Evolutionary conservation across 768 basidiomycete species (phyloP).

Genomic region (Xerocomellus amylosporus): DNA sequence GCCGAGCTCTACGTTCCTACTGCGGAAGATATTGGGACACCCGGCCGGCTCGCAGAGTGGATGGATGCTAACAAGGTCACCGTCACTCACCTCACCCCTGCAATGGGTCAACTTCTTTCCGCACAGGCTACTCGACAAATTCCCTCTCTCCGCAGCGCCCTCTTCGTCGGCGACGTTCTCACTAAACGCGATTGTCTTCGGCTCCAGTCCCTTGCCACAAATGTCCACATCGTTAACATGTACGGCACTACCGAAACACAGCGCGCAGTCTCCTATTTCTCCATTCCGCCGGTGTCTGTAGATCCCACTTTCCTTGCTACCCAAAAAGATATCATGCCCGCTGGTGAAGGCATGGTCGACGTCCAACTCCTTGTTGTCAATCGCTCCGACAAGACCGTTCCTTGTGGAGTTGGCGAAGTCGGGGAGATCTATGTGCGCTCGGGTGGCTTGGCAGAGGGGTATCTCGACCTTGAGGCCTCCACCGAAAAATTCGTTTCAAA

Average conservation of each 20-base stretch:
- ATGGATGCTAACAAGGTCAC: slow-evolving; percentile 91
- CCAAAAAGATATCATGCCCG: slow-evolving; percentile 97
- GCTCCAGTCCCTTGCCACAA: slow-evolving; percentile 86
- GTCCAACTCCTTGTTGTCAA: slow-evolving; percentile 98
- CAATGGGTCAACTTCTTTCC: slow-evolving; percentile 98
- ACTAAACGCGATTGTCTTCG: slow-evolving; percentile 97
- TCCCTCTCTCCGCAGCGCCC: slow-evolving; percentile 82
- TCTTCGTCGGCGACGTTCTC: slow-evolving; percentile 98
- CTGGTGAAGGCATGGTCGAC: slow-evolving; percentile 95
- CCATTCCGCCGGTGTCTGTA: slow-evolving; percentile 77
- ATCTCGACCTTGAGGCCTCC: slow-evolving; percentile 79
- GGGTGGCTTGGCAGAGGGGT: slow-evolving; percentile 93
- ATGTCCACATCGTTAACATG: slow-evolving; percentile 98
- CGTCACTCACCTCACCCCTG: slow-evolving; percentile 96
- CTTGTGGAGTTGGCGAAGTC: slow-evolving; percentile 93
- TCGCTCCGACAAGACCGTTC: slow-evolving; percentile 74
- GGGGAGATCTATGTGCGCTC: slow-evolving; percentile 99
- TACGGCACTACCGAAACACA: slow-evolving; percentile 99
- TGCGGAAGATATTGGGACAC: slow-evolving; percentile 93
- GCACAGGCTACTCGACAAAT: slow-evolving; percentile 82
- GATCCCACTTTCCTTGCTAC: slow-evolving; percentile 90
- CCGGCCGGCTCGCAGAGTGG: slow-evolving; percentile 96
- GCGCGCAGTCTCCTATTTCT: slow-evolving; percentile 96
- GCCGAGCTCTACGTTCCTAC: slow-evolving; percentile 95
- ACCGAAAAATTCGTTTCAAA: slow-evolving; percentile 91